Percentiles rank a stretch among this genome's conserved stretches.
These are phyloP conservation scores for Aaosphaeria arxii DNA, from an alignment of 2,329 filamentous ascomycete species.

Conservation along the genomic window DNA sequence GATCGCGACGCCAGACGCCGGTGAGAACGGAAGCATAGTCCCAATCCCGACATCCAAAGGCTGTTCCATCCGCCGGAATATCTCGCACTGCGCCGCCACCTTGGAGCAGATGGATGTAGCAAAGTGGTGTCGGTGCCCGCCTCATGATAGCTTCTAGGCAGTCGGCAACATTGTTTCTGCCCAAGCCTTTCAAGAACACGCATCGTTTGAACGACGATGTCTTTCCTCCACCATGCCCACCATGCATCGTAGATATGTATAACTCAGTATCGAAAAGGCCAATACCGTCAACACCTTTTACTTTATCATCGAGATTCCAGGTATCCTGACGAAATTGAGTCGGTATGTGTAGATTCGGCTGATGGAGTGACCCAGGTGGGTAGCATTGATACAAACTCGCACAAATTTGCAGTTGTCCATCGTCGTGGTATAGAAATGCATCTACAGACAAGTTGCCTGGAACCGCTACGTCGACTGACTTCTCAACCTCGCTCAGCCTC, in stretches of 20 bases:
- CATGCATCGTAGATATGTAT: conserved; percentile 60
- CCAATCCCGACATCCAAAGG: conserved; percentile 64
- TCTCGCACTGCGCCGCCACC: conserved; percentile 55
- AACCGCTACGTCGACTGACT: conserved; percentile 6
- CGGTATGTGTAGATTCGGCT: neutral
- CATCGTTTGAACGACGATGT: conserved; percentile 65
- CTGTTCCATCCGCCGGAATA: conserved; percentile 45
- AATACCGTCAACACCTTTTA: conserved; percentile 42
- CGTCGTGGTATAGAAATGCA: conserved; percentile 55
- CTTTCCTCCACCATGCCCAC: conserved; percentile 56
- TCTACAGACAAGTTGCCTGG: conserved; percentile 47
- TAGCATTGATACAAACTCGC: conserved; percentile 48
- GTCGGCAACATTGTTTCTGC: conserved; percentile 26
- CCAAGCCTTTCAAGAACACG: conserved; percentile 55
- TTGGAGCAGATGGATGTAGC: conserved; percentile 63
- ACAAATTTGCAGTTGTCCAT: conserved; percentile 48
- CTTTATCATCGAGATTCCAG: neutral
- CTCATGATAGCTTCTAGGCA: conserved; percentile 47
- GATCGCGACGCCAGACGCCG: conserved; percentile 57
- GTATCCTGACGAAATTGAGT: neutral
- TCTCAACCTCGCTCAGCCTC: conserved; percentile 26
- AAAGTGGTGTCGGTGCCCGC: conserved; percentile 51
- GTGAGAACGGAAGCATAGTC: conserved; percentile 63
- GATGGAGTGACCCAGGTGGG: neutral
- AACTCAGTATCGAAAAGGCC: conserved; percentile 58